Evolutionary conservation across 1,284 basidiomycete species (phyloP).

Genomic region (Ustilago bromivora): DNA sequence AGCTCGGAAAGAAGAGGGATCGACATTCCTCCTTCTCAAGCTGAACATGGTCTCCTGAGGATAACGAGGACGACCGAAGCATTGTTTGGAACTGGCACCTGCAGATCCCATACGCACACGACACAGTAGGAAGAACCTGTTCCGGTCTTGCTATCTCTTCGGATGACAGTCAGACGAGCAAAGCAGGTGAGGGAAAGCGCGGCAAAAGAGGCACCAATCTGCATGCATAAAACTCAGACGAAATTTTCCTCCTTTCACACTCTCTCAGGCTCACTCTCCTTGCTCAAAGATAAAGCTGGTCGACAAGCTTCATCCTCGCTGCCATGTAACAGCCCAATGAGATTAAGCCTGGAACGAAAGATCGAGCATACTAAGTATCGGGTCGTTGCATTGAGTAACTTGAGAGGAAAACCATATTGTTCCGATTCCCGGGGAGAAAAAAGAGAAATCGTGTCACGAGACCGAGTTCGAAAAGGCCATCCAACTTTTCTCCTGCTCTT

Average conservation of each 20-base stretch:
- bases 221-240: constrained; percentile 23
- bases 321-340: neutral
- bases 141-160: constrained; percentile 2
- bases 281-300: neutral
- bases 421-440: constrained; percentile 14
- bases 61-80: neutral
- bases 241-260: constrained; percentile 8
- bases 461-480: constrained; percentile 16
- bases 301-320: neutral
- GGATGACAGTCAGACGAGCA: neutral
- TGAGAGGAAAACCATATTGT: neutral
- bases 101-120: constrained; percentile 1
- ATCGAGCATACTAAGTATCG: no score
- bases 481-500: no score
- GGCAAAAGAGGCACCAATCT: neutral
- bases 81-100: neutral
- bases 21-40: neutral
- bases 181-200: constrained; percentile 2
- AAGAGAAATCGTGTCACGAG: constrained; percentile 9
- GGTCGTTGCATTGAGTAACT: no score
- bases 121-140: neutral
- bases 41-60: neutral
- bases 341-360: no score
- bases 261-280: neutral
- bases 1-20: neutral